Percentiles rank a stretch among this genome's conserved stretches.
These are phyloP conservation scores for Coemansia javaensis DNA, from an alignment of 192 early-diverging fungal genomes.

Conservation along the genomic window DNA sequence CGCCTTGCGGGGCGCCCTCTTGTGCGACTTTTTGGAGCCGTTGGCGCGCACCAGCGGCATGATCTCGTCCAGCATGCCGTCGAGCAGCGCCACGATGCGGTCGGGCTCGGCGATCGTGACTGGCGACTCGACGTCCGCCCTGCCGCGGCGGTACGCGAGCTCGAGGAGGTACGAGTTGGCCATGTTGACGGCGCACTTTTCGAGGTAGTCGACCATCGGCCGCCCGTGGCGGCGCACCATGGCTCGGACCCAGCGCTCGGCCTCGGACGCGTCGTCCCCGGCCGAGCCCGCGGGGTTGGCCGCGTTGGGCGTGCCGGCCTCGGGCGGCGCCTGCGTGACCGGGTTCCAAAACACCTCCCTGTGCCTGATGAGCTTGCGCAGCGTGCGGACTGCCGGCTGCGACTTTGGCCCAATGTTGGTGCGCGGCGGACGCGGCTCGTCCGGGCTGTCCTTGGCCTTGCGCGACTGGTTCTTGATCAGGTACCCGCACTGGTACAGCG, in stretches of 20 bases:
- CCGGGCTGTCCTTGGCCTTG: not conserved
- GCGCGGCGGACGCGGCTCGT: slow-evolving; percentile 2
- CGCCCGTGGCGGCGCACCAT: slow-evolving; percentile 35
- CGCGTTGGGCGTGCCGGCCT: not conserved
- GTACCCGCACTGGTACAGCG: slow-evolving; percentile 39
- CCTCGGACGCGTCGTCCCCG: slow-evolving; percentile 33
- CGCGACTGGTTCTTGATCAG: slow-evolving; percentile 37
- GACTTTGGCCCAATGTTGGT: slow-evolving; percentile 45
- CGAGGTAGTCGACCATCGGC: slow-evolving; percentile 33
- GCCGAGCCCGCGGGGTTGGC: not conserved
- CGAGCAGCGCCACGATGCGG: not conserved
- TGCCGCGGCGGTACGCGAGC: slow-evolving; percentile 3
- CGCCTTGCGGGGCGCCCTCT: too few relatives aligned
- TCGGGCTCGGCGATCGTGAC: not conserved
- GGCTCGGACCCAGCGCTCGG: slow-evolving; percentile 37
- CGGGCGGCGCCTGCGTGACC: slow-evolving; percentile 2
- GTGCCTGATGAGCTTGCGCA: slow-evolving; percentile 26
- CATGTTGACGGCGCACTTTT: slow-evolving; percentile 26
- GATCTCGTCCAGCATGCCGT: slow-evolving; percentile 18
- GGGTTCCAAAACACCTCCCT: slow-evolving; percentile 17
- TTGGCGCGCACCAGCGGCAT: not conserved
- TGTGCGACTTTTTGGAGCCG: slow-evolving; percentile 1
- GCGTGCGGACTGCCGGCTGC: slow-evolving; percentile 27
- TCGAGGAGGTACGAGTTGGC: slow-evolving; percentile 19
- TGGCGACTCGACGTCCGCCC: not conserved